phyloP scores from a whole-genome alignment of 164 flowering plant genomes.

The Piper betle region DNA sequence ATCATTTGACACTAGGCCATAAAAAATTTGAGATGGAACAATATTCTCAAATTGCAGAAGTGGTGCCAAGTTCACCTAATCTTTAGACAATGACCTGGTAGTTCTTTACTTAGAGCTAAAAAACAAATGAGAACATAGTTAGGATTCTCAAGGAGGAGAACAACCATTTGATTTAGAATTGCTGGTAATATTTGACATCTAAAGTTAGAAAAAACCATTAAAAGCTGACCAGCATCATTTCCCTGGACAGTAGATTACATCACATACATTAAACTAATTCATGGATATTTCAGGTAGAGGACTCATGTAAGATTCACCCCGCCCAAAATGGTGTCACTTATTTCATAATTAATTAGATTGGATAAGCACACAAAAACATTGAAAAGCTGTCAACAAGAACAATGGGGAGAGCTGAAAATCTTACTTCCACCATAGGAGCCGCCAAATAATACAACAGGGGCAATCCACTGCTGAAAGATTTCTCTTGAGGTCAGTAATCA shows the following conservation, averaged over 20 bases:
- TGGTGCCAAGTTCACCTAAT: conserved; percentile 30
- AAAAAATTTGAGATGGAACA: conserved; percentile 66
- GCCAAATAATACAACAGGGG: conserved; percentile 77
- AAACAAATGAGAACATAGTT: neutral
- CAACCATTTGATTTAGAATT: neutral
- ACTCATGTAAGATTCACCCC: too few relatives aligned
- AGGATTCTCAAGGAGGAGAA: neutral
- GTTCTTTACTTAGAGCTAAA: neutral
- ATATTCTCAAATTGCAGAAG: conserved; percentile 82
- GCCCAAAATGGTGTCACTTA: too few relatives aligned
- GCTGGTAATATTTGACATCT: too few relatives aligned
- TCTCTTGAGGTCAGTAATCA: conserved; percentile 56
- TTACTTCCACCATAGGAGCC: conserved; percentile 98
- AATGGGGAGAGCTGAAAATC: conserved; percentile 1
- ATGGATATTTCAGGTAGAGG: too few relatives aligned
- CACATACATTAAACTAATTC: too few relatives aligned
- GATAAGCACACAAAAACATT: too few relatives aligned
- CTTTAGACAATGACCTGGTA: neutral
- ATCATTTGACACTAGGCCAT: conserved; percentile 61
- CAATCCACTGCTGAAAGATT: conserved; percentile 65
- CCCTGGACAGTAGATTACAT: too few relatives aligned
- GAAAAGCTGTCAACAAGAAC: neutral
- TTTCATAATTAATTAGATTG: too few relatives aligned
- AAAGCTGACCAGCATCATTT: too few relatives aligned
- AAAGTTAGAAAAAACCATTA: too few relatives aligned